Evolutionary conservation across 1,139 yeast species (phyloP), one percentile per base, ranked within the genome.

Genomic region (Taphrina populina): DNA sequence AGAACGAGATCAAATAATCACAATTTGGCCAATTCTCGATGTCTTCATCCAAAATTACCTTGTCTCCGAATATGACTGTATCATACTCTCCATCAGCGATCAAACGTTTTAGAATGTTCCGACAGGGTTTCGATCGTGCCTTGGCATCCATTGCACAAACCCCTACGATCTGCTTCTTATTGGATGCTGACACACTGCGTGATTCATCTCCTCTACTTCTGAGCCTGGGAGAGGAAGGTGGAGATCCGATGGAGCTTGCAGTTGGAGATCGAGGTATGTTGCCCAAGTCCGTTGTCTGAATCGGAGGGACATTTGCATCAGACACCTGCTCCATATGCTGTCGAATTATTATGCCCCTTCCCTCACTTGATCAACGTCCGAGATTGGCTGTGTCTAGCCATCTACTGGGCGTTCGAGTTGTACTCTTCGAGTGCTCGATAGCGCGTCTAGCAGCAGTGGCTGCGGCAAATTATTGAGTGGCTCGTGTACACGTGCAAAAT

Each of bases 81-180:
- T 92, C 98, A 26, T 96, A 96, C 64, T 87, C 83, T 26, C 52
- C 49, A 13, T 37, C 52, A 64, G 87, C 95, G 61, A 90, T 86
- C 65, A 94, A 73, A 52, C 96, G 75, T 69, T 87, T 90, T 64
- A 94, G 75, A 61, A 94, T 94, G 61, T 85, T 87, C 60, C 97
- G 76, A 68, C 97, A 92, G 1, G 99, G 98, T 70, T 94, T 94
- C 35, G 95, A 85, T 67, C 95, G 77, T 1, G 90, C 98, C 69
- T 94, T 94, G 56, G 92, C 83, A 70, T 94, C 98, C 97, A 94
- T 90, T 6, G 99, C 99, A 73, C 98, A 94, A 0, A 94, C 96
- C 45, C 99, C 99, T 64, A 94, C 88, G 88, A 33, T 98, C 98
- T 62, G 88, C 83, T 49, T 49, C 32, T 40, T 40, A 10, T 24